A percentile compares a stretch with the other conserved stretches of the same genome.
Conservation (phyloP, 306 rosid species). For the Trifolium fragiferum region DNA sequence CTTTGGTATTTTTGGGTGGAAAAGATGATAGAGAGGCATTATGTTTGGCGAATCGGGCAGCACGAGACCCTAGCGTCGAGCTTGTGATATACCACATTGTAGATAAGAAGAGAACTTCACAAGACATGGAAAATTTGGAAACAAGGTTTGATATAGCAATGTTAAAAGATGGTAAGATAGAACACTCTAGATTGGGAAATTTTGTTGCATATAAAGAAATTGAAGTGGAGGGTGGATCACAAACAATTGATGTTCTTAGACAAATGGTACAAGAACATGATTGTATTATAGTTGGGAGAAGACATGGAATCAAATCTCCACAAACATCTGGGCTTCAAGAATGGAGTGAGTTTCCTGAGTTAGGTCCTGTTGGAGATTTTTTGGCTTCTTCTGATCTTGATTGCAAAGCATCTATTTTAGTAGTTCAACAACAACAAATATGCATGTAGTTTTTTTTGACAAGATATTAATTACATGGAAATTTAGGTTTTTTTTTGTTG, state of each 20-base stretch:
- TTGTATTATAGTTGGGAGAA: slow-evolving; percentile 63
- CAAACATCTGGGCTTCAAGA: slow-evolving; percentile 53
- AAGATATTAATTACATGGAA: not conserved
- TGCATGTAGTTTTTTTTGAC: not conserved
- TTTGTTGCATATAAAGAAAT: slow-evolving; percentile 17
- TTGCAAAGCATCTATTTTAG: slow-evolving; percentile 54
- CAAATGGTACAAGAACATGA: slow-evolving; percentile 48
- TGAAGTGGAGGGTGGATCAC: slow-evolving; percentile 28
- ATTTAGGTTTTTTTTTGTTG: not conserved
- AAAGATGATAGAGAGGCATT: slow-evolving; percentile 64
- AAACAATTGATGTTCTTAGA: slow-evolving; percentile 40
- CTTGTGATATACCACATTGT: slow-evolving; percentile 49
- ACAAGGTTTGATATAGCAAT: slow-evolving; percentile 37
- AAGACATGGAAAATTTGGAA: not conserved
- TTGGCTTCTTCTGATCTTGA: slow-evolving; percentile 59
- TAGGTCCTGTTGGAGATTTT: slow-evolving; percentile 65
- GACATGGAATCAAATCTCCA: slow-evolving; percentile 38
- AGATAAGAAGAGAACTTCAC: not conserved
- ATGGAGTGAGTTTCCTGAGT: slow-evolving; percentile 71
- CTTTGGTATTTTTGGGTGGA: slow-evolving; percentile 60
- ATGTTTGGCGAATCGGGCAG: slow-evolving; percentile 50
- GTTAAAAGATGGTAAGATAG: slow-evolving; percentile 22
- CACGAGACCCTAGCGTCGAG: slow-evolving; percentile 3
- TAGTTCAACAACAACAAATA: slow-evolving; percentile 45
- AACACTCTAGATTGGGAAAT: not conserved